A percentile compares a stretch with the other conserved stretches of the same genome.
These are phyloP conservation scores for Sporothrix luriei DNA, from an alignment of 2,329 filamentous ascomycete species.

Conservation along the genomic window DNA sequence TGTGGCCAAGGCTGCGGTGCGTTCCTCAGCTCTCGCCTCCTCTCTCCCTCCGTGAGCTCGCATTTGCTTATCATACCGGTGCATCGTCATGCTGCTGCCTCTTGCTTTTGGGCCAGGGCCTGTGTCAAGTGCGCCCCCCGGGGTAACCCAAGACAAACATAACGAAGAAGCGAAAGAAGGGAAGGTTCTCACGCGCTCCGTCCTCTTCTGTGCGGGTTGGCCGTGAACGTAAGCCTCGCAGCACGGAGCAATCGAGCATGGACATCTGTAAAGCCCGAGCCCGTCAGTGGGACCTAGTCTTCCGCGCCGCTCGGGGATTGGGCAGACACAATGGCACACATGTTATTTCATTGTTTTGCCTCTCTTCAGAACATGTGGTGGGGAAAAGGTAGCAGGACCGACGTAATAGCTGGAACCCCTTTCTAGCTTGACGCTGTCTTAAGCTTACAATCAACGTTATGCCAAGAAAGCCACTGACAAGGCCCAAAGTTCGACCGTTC, in stretches of 20 bases:
- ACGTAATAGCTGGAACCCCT: too few relatives aligned
- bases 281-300: not conserved
- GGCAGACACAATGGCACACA: not conserved
- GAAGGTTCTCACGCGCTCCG: not conserved
- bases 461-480: not conserved
- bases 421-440: too few relatives aligned
- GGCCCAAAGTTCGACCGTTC: slow-evolving; percentile 7
- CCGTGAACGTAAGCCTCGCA: slow-evolving; percentile 19
- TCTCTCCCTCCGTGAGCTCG: not conserved
- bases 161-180: not conserved
- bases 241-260: slow-evolving; percentile 8
- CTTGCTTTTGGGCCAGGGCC: not conserved
- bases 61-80: not conserved
- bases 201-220: not conserved
- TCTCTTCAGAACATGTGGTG: not conserved
- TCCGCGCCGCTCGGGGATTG: not conserved
- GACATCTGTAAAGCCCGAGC: slow-evolving; percentile 15
- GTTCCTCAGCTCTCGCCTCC: not conserved
- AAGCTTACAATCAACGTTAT: too few relatives aligned
- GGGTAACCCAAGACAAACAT: not conserved
- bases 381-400: too few relatives aligned
- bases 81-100: not conserved
- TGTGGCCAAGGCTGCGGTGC: too few relatives aligned
- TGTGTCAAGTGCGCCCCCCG: not conserved
- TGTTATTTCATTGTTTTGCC: not conserved